Conservation (phyloP, 345 rosid genomes). For the Sapria himalayana region DNA sequence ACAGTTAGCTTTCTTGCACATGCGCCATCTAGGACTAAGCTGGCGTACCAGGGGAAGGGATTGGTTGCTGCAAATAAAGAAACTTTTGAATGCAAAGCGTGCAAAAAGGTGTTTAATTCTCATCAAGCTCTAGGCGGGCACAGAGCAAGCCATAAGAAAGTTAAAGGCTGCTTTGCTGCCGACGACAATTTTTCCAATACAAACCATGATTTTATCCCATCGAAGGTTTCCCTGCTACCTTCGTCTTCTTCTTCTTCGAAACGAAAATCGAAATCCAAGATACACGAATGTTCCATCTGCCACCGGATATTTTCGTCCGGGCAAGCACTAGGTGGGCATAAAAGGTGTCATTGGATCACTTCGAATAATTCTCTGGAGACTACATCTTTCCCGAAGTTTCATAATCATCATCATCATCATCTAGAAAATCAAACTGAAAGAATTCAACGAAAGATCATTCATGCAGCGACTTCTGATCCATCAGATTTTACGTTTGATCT, state of each 20-base stretch:
- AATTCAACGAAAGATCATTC: conserved; percentile 25
- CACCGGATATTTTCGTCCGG: conserved; percentile 83
- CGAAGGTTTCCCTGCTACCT: conserved; percentile 25
- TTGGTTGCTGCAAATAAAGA: conserved; percentile 26
- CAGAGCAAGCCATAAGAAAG: conserved; percentile 98
- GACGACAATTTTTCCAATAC: conserved; percentile 23
- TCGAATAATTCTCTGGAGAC: conserved; percentile 43
- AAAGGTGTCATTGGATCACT: conserved; percentile 94
- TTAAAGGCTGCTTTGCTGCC: conserved; percentile 91
- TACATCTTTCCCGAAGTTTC: conserved; percentile 31
- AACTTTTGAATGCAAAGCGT: conserved; percentile 79
- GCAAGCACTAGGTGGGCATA: conserved; percentile 93
- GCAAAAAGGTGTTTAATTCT: conserved; percentile 91
- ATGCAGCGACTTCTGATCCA: conserved; percentile 13
- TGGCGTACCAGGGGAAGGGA: conserved; percentile 16
- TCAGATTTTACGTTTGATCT: conserved; percentile 45
- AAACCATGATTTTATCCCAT: conserved; percentile 20
- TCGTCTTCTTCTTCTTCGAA: conserved; percentile 20
- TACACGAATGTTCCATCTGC: conserved; percentile 86
- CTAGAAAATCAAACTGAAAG: no score
- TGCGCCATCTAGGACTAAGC: conserved; percentile 9
- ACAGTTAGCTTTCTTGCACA: conserved; percentile 20
- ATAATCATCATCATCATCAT: no score
- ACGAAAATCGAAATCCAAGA: conserved; percentile 61
- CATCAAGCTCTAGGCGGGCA: conserved; percentile 99